Evolutionary conservation across 805 yeast genomes (phyloP).

Genomic region (Priceomyces carsonii): DNA sequence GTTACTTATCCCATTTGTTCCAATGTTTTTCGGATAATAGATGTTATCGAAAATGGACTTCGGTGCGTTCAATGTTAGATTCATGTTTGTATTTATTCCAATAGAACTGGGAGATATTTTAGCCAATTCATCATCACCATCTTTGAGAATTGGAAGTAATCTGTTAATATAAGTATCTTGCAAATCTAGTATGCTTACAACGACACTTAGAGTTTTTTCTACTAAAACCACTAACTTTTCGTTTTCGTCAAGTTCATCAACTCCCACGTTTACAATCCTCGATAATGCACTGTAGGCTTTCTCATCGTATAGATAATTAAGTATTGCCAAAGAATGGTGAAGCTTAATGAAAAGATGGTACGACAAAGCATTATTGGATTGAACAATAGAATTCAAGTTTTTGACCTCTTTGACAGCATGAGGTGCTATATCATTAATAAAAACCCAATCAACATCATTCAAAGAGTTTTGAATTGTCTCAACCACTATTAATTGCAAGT

Average conservation of each 20-base stretch:
- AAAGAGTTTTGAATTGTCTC: conserved; percentile 46
- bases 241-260: conserved; percentile 53
- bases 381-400: conserved; percentile 20
- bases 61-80: conserved; percentile 23
- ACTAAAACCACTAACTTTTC: conserved; percentile 18
- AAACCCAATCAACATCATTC: conserved; percentile 38
- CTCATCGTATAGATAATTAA: conserved; percentile 64
- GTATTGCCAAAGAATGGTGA: conserved; percentile 68
- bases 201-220: conserved; percentile 37
- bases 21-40: conserved; percentile 44
- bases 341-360: conserved; percentile 46
- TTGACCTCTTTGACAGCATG: conserved; percentile 33
- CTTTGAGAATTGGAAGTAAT: conserved; percentile 51
- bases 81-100: conserved; percentile 30
- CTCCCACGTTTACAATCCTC: conserved; percentile 55
- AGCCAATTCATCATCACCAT: conserved; percentile 19
- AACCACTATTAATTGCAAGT: conserved; percentile 57
- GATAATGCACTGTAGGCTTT: conserved; percentile 58
- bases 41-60: conserved; percentile 27
- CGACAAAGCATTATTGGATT: conserved; percentile 17
- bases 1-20: conserved; percentile 61
- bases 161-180: conserved; percentile 64
- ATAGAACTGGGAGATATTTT: conserved; percentile 6
- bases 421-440: conserved; percentile 54
- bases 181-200: conserved; percentile 46